Conservation (phyloP, 176 grass and related monocot species). For the Puccinellia tenuiflora region DNA sequence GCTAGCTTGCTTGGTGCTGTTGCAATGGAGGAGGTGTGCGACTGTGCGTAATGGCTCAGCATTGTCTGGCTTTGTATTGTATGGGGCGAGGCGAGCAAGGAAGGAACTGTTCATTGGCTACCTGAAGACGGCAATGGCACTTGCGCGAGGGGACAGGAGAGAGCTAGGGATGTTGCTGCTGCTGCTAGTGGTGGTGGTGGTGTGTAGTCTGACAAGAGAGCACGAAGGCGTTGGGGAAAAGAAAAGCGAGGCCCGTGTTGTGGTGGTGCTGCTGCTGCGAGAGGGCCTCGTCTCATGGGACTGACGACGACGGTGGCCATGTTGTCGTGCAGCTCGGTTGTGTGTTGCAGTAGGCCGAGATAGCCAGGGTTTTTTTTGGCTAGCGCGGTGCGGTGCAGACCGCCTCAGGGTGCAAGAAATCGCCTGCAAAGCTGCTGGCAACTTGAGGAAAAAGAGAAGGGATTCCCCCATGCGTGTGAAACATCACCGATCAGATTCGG, state of each 20-base stretch:
- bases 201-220: slow-evolving; percentile 41
- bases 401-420: slow-evolving; percentile 26
- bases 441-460: neutral
- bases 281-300: slow-evolving; percentile 15
- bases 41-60: neutral
- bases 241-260: neutral
- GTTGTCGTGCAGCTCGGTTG: slow-evolving; percentile 14
- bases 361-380: neutral
- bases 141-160: slow-evolving; percentile 14
- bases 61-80: slow-evolving; percentile 30
- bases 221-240: neutral
- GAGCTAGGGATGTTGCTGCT: neutral
- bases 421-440: slow-evolving; percentile 15
- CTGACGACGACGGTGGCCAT: neutral
- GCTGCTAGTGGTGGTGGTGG: neutral
- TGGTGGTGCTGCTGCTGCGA: neutral
- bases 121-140: slow-evolving; percentile 14
- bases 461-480: neutral
- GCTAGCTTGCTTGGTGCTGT: neutral
- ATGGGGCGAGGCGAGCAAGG: neutral
- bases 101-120: neutral
- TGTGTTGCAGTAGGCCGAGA: slow-evolving; percentile 25
- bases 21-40: neutral
- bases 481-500: neutral
- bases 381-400: neutral